Percentiles rank a stretch among this genome's conserved stretches.
Conservation (phyloP, 1,284 basidiomycete genomes). For the Trametes versicolor region DNA sequence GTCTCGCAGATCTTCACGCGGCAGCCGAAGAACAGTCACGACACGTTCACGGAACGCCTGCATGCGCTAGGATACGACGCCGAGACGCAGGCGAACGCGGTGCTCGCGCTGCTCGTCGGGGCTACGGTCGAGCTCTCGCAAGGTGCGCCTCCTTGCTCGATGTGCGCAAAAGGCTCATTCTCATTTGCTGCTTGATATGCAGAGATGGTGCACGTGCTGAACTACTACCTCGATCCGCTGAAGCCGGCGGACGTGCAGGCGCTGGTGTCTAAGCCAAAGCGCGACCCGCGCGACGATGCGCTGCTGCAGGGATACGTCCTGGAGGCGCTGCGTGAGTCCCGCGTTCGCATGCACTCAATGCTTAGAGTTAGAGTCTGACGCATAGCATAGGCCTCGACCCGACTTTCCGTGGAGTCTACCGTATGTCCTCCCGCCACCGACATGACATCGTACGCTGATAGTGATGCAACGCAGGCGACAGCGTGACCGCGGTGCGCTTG, state of each 20-base stretch:
- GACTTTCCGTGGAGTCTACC: constrained; percentile 58
- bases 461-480: constrained; percentile 50
- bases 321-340: constrained; percentile 71
- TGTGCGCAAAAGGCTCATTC: neutral
- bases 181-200: neutral
- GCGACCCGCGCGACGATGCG: constrained; percentile 45
- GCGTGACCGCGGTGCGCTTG: constrained; percentile 54
- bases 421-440: constrained; percentile 46
- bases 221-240: constrained; percentile 65
- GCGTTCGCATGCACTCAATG: neutral
- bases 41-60: constrained; percentile 65
- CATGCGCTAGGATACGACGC: constrained; percentile 61
- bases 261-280: constrained; percentile 46
- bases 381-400: constrained; percentile 56
- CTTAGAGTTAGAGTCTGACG: constrained; percentile 4
- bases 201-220: constrained; percentile 62
- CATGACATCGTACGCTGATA: too few species aligned
- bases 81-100: constrained; percentile 71
- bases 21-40: constrained; percentile 55
- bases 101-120: constrained; percentile 77
- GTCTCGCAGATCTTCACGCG: constrained; percentile 59
- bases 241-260: constrained; percentile 49
- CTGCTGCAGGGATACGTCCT: constrained; percentile 62
- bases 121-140: constrained; percentile 75
- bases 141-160: constrained; percentile 49